Evolutionary conservation across 257 asterid species (phyloP).

Genomic region (Coffea canephora): DNA sequence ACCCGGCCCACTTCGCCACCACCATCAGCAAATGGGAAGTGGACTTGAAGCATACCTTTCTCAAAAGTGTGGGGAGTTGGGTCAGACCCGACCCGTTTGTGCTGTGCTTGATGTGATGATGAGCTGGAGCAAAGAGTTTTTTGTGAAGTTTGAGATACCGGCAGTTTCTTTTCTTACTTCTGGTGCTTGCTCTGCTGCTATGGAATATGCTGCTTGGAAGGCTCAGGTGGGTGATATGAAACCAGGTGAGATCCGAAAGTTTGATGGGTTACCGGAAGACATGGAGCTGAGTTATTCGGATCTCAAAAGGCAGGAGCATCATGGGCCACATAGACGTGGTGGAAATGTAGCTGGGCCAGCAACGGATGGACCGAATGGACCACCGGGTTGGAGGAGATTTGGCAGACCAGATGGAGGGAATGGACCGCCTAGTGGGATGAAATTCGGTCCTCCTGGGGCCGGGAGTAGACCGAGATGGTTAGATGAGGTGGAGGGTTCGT

Average conservation of each 20-base stretch:
- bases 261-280: constrained; percentile 50
- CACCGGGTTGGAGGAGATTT: constrained; percentile 25
- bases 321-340: neutral
- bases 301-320: constrained; percentile 25
- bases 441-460: constrained; percentile 39
- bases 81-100: constrained; percentile 37
- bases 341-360: constrained; percentile 8
- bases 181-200: constrained; percentile 64
- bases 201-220: constrained; percentile 64
- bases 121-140: constrained; percentile 63
- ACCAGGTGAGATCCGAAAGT: constrained; percentile 36
- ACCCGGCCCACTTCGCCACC: constrained; percentile 11
- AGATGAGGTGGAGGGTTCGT: constrained; percentile 48
- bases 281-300: constrained; percentile 48
- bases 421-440: constrained; percentile 27
- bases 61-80: constrained; percentile 26
- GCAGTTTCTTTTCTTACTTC: constrained; percentile 53
- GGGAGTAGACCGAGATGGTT: constrained; percentile 52
- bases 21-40: constrained; percentile 32
- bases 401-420: constrained; percentile 15
- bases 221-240: constrained; percentile 35
- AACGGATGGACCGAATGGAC: constrained; percentile 11
- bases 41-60: constrained; percentile 51
- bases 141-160: constrained; percentile 42
- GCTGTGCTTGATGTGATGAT: constrained; percentile 73